Evolutionary conservation across 805 yeast species (phyloP).

Genomic region (Saccharomycopsis lassenensis): DNA sequence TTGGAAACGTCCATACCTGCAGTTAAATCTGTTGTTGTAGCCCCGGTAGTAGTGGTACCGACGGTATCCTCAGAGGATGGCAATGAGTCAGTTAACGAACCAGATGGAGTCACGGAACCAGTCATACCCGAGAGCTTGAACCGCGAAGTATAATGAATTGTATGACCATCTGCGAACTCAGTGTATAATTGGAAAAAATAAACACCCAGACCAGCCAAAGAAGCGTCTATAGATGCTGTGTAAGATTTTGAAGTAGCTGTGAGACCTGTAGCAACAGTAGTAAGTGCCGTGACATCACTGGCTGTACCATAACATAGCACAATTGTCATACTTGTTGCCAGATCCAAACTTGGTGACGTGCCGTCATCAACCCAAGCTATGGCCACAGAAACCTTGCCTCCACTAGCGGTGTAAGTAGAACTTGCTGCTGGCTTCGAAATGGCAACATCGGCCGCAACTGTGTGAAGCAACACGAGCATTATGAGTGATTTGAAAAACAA

Average conservation of each 20-base stretch:
- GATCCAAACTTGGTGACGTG: slow-evolving; percentile 32
- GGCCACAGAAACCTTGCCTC: slow-evolving; percentile 23
- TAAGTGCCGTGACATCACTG: slow-evolving; percentile 32
- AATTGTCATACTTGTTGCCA: slow-evolving; percentile 38
- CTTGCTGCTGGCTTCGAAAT: slow-evolving; percentile 21
- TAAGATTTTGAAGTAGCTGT: slow-evolving; percentile 26
- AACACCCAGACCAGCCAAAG: slow-evolving; percentile 48
- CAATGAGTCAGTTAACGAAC: slow-evolving; percentile 30
- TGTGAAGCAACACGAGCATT: too few relatives aligned
- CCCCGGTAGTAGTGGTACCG: slow-evolving; percentile 24
- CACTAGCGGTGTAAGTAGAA: slow-evolving; percentile 19
- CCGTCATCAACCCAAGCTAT: slow-evolving; percentile 51
- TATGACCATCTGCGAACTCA: slow-evolving; percentile 29
- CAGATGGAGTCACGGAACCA: slow-evolving; percentile 47
- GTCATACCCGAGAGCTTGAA: slow-evolving; percentile 62
- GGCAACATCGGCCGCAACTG: slow-evolving; percentile 25
- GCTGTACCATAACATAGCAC: slow-evolving; percentile 62
- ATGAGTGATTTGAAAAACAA: too few relatives aligned
- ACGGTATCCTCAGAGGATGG: slow-evolving; percentile 30
- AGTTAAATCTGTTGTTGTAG: slow-evolving; percentile 29
- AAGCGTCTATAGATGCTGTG: slow-evolving; percentile 32
- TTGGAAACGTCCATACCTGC: slow-evolving; percentile 33
- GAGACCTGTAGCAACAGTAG: slow-evolving; percentile 23
- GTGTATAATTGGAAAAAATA: slow-evolving; percentile 67
- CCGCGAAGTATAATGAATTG: slow-evolving; percentile 59